A percentile compares a stretch with the other conserved stretches of the same genome.
These are phyloP conservation scores for Eucalyptus pauciflora DNA, from an alignment of 345 rosid species.

Conservation along the genomic window DNA sequence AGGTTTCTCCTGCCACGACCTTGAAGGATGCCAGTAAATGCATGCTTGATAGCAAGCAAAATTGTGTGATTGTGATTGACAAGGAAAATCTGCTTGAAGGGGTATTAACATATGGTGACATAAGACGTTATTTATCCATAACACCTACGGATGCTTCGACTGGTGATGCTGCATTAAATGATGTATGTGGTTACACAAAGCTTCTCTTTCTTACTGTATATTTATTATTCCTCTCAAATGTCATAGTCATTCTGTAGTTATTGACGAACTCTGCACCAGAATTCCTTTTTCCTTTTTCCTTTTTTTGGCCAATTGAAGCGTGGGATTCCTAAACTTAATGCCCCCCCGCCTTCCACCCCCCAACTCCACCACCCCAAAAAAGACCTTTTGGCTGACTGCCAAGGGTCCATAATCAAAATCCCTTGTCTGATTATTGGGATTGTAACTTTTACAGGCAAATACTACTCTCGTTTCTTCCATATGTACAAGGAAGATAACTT, in stretches of 20 bases:
- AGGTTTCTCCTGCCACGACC: slow-evolving; percentile 38
- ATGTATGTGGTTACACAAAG: slow-evolving; percentile 28
- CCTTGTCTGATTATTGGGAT: background rate
- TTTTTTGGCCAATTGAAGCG: background rate
- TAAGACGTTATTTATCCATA: slow-evolving; percentile 45
- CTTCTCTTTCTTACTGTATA: background rate
- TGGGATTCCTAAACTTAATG: background rate
- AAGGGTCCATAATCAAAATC: background rate
- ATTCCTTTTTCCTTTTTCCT: background rate
- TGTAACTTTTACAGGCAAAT: slow-evolving; percentile 37
- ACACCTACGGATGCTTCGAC: slow-evolving; percentile 12
- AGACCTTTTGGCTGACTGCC: background rate
- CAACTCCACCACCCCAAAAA: background rate
- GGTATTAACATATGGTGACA: slow-evolving; percentile 68
- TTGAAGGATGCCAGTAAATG: slow-evolving; percentile 67
- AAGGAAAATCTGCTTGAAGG: slow-evolving; percentile 75
- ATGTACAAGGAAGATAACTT: slow-evolving; percentile 65
- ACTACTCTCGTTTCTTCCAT: slow-evolving; percentile 59
- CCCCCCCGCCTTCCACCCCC: background rate
- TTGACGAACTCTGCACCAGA: background rate
- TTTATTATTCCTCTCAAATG: background rate
- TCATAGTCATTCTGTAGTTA: background rate
- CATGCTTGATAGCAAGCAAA: slow-evolving; percentile 62
- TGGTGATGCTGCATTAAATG: slow-evolving; percentile 30
- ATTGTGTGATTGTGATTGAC: slow-evolving; percentile 60